Percentiles rank a stretch among this genome's conserved stretches.
These are phyloP conservation scores for Prosopis cineraria DNA, from an alignment of 306 rosid species.

Conservation along the genomic window DNA sequence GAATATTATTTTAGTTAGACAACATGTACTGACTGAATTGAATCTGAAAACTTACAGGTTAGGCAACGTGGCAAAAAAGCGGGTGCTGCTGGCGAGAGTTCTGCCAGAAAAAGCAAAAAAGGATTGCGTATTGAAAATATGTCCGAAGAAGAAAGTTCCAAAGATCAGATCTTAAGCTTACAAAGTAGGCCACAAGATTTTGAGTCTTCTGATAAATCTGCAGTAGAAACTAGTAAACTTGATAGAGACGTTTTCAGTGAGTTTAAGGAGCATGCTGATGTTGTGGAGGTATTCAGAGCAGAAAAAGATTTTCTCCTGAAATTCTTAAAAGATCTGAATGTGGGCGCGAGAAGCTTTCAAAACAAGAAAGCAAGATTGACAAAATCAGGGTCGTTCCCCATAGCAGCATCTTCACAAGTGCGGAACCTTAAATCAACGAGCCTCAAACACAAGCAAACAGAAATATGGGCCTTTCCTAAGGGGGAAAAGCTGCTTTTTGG, in stretches of 20 bases:
- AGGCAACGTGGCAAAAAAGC: conserved; percentile 34
- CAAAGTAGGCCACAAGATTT: conserved; percentile 32
- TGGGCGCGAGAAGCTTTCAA: conserved; percentile 32
- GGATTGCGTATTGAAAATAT: conserved; percentile 27
- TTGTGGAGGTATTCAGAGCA: conserved; percentile 51
- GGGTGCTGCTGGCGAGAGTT: conserved; percentile 29
- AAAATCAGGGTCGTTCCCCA: conserved; percentile 81
- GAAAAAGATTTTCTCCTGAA: conserved; percentile 74
- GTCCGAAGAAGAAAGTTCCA: conserved; percentile 36
- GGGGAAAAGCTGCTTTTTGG: conserved; percentile 41
- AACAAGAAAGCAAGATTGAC: conserved; percentile 48
- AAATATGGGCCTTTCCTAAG: conserved; percentile 43
- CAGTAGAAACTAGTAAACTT: conserved; percentile 25
- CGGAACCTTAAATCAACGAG: conserved; percentile 46
- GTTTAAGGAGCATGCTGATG: conserved; percentile 50
- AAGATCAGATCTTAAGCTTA: conserved; percentile 42
- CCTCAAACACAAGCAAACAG: conserved; percentile 73
- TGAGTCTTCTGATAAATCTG: conserved; percentile 39
- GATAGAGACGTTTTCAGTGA: conserved; percentile 36
- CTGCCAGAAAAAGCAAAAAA: conserved; percentile 34
- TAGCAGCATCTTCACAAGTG: conserved; percentile 40
- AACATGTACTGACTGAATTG: background rate
- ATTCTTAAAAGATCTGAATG: conserved; percentile 51
- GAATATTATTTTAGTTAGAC: background rate
- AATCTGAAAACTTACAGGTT: conserved; percentile 40